Base-by-base conservation (phyloP, 257 asterid genomes). In the Ballota nigra region DNA sequence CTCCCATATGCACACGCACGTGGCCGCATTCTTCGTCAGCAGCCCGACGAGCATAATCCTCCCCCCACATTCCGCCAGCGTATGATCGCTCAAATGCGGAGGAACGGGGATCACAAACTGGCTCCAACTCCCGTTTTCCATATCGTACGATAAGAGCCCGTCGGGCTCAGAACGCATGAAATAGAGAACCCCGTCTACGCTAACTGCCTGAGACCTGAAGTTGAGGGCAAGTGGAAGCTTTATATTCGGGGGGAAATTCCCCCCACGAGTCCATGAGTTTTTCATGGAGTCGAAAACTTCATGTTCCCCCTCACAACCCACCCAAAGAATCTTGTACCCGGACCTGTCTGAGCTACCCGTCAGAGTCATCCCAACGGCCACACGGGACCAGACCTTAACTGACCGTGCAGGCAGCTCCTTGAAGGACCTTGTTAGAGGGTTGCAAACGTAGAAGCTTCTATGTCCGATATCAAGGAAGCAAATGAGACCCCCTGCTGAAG, bases 1-100 rank as follows among this genome's bases (percentile, higher is more conserved):
- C 92, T 94, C 99, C 99, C 99, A 91, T 33, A 94, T 86, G 89
- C 96, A 94, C 38, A 94, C 89, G 6, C 99, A 94, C 1, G 97
- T 85, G 56, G 98, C 99, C 0, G 98, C 99, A 31, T 94, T 94
- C 85, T 92, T 91, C 0, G 83, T 91, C 70, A 94, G 86, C 85
- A 91, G 83, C 68, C 99, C 99, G 77, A 89, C 95, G 0, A 94
- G 97, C 95, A 94, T 81, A 47, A 94, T 83, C 84, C 89, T 83
- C 43, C 99, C 97, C 69, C 81, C 87, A 19, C 89, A 81, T 61
- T 89, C 96, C 0, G 99, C 97, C 66, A 94, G 78, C 11, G 92
- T 77, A 12, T 83, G 88, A 53, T 91, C 96, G 40, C 93, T 88
- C 22, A 88, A 60, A 66, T 82, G 89, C 18, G 79, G 75, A 4